Base-by-base conservation (phyloP, 352 stramenopile genomes). In the Aphanomyces stellatus region DNA sequence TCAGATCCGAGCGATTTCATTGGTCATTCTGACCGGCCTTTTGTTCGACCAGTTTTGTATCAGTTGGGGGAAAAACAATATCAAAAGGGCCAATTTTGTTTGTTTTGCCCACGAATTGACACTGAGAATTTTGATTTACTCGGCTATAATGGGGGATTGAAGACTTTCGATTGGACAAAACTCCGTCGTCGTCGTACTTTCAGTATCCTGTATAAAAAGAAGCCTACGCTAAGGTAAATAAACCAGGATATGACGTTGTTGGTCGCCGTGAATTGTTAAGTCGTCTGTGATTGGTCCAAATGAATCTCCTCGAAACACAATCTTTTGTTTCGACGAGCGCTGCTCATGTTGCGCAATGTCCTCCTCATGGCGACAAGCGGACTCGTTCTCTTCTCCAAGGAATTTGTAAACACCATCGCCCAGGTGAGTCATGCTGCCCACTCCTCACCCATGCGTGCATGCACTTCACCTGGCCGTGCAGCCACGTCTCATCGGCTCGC, bases 361-460 rank as follows among this genome's bases (percentile, higher is more conserved):
- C 78, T 97, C 43, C 88, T 97, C 69, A 96, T 97, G 84, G 79
- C 88, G 33, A 88, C 82, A 40, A 97, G 88, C 73, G 90, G 90
- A 70, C 91, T 96, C 74, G 85, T 96, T 64, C 84, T 97, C 61
- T 97, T 97, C 76, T 96, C 84, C 53, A 95, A 96, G 65, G 88
- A 96, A 68, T 97, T 95, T 72, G 83, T 81, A 37, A 95, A 96
- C 63, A 76, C 84, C 27, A 76, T 97, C 25, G 80, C 83, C 1
- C 85, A 95, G 81, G 83, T 93, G 76, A 2, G 3, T 17, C 28
- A 61, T 17, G 34, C 10, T 25, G 13, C 22, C 27, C 28, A 25
- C 15, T 22, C 11, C 3, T n/a, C n/a, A 22, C 28, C 17, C 30
- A 4, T 15, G 17, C 11, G 33, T 28, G n/a, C 31, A 7, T 64